phyloP scores from a whole-genome alignment of 176 grass and related monocot species.

The Juncus effusus region DNA sequence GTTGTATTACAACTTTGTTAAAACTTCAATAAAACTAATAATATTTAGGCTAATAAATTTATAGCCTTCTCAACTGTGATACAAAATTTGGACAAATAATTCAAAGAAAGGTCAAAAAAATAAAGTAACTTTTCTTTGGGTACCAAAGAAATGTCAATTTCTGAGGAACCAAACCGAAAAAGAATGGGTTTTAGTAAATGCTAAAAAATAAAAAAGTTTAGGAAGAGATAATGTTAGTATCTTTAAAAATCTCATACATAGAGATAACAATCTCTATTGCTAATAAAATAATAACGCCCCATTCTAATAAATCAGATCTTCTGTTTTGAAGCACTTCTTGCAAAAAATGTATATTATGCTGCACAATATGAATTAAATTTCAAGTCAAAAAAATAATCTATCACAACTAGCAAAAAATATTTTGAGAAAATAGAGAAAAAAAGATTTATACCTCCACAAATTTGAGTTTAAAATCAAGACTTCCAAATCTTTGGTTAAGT shows the following conservation, averaged over 20 bases:
- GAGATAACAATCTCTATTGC: conserved; percentile 73
- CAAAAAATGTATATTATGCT: conserved; percentile 95
- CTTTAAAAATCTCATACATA: conserved; percentile 72
- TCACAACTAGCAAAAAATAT: not conserved
- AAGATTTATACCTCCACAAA: conserved; percentile 73
- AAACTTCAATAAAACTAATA: too few relatives aligned
- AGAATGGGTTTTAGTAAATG: not conserved
- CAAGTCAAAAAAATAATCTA: conserved; percentile 19
- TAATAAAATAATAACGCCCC: conserved; percentile 76
- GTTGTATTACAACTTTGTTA: too few relatives aligned
- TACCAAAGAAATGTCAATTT: not conserved
- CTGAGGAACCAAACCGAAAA: not conserved
- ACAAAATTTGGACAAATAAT: not conserved
- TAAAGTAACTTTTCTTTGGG: too few relatives aligned
- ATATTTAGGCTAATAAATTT: too few relatives aligned
- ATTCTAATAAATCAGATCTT: conserved; percentile 74
- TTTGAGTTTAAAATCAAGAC: conserved; percentile 92
- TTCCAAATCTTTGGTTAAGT: conserved; percentile 81
- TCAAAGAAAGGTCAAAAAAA: not conserved
- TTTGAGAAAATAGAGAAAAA: conserved; percentile 7
- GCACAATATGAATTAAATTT: conserved; percentile 35
- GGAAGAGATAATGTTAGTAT: conserved; percentile 61
- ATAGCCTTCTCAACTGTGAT: too few relatives aligned
- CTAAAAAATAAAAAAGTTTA: conserved; percentile 1
- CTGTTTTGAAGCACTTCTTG: conserved; percentile 94